Evolutionary conservation across 495 filamentous ascomycete genomes (phyloP).

Genomic region (Sporormia fimetaria): DNA sequence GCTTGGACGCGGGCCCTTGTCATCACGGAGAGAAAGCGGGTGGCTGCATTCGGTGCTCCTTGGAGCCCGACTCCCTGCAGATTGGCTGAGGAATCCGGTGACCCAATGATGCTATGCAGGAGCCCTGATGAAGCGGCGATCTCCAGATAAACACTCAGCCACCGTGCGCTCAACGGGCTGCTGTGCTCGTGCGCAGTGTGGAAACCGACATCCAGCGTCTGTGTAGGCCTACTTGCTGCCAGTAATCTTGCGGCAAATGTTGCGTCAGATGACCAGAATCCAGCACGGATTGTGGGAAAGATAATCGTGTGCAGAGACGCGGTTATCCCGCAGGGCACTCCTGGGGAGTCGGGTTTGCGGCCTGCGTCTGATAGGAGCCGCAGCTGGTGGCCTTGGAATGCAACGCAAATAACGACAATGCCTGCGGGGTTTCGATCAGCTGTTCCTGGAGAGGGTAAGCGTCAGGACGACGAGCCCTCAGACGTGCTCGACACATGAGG

Average conservation of each 20-base stretch:
- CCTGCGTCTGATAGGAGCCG: constrained; percentile 6
- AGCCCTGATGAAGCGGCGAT: constrained; percentile 3
- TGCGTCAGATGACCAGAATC: constrained; percentile 21
- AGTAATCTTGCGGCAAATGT: neutral
- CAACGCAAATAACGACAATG: constrained; percentile 7
- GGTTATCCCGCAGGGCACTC: neutral
- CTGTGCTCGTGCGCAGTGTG: constrained; percentile 10
- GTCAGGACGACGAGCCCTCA: constrained; percentile 10
- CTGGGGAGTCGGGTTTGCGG: constrained; percentile 11
- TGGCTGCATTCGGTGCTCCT: constrained; percentile 21
- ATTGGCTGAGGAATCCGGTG: constrained; percentile 19
- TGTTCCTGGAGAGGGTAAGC: constrained; percentile 11
- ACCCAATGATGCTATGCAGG: constrained; percentile 14
- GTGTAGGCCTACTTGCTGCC: neutral
- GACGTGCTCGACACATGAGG: constrained; percentile 20
- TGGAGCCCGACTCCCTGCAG: constrained; percentile 14
- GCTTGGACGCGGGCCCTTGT: constrained; percentile 16
- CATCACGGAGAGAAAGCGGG: constrained; percentile 17
- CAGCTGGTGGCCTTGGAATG: constrained; percentile 19
- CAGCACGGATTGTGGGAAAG: constrained; percentile 6
- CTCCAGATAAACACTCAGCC: constrained; percentile 16
- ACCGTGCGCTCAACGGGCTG: constrained; percentile 24
- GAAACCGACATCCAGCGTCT: constrained; percentile 1
- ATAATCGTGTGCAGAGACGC: too few species aligned
- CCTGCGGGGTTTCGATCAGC: neutral